Evolutionary conservation across 2,329 filamentous ascomycete genomes (phyloP).

Genomic region (Talaromyces sp.): DNA sequence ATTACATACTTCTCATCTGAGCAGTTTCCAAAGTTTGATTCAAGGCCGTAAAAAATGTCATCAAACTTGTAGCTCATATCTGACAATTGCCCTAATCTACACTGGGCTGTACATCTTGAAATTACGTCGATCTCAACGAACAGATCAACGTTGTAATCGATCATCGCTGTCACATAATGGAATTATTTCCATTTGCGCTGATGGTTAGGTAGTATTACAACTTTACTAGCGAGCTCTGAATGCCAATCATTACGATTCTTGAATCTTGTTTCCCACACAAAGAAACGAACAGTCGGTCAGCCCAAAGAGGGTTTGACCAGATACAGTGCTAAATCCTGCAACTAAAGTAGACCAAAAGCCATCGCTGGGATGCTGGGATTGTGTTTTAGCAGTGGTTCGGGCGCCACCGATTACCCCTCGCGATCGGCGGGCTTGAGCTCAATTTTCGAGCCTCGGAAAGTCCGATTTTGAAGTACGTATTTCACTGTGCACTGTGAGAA

Average conservation of each 20-base stretch:
- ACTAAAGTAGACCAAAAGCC: neutral
- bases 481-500: neutral
- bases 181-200: neutral
- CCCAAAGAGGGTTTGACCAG: neutral
- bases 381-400: neutral
- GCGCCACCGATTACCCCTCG: slow-evolving; percentile 7
- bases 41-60: neutral
- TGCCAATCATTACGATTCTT: neutral
- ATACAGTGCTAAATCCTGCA: neutral
- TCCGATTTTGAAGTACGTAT: neutral
- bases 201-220: neutral
- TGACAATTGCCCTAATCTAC: neutral
- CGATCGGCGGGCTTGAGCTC: slow-evolving; percentile 4
- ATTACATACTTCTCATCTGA: neutral
- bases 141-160: neutral
- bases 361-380: neutral
- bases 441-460: slow-evolving; percentile 5
- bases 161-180: slow-evolving; percentile 18
- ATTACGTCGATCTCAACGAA: neutral
- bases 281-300: neutral
- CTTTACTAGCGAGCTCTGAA: neutral
- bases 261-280: neutral
- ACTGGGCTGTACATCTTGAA: neutral
- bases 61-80: neutral
- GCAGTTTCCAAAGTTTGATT: too few relatives aligned